These are phyloP conservation scores for Penicillium glabrum DNA, from an alignment of 2,329 filamentous ascomycete genomes.

Conservation along the genomic window DNA sequence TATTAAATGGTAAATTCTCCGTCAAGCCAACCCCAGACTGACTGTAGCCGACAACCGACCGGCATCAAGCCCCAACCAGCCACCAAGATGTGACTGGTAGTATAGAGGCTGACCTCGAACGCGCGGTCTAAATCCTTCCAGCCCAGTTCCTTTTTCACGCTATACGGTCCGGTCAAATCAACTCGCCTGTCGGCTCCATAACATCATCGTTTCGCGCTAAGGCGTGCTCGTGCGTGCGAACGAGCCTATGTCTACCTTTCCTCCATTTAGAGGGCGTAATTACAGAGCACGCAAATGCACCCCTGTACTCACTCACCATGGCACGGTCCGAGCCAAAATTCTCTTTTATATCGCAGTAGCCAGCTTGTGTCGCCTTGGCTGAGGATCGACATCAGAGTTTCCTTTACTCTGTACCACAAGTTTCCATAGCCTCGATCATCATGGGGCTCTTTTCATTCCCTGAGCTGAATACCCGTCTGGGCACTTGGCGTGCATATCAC, in stretches of 20 bases:
- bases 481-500: constrained; percentile 22
- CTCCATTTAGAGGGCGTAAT: background rate
- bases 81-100: background rate
- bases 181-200: constrained; percentile 14
- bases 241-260: constrained; percentile 1
- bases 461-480: constrained; percentile 19
- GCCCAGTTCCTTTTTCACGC: background rate
- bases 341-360: background rate
- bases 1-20: background rate
- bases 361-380: constrained; percentile 3
- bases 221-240: constrained; percentile 9
- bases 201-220: constrained; percentile 10
- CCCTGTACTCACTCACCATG: constrained; percentile 9
- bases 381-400: background rate
- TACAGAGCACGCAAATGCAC: constrained; percentile 14
- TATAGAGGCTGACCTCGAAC: background rate
- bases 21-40: background rate
- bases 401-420: background rate
- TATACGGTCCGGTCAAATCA: background rate
- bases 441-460: constrained; percentile 20
- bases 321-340: background rate
- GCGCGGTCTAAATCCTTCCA: constrained; percentile 2
- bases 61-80: background rate
- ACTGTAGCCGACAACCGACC: constrained; percentile 2
- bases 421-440: background rate